These are phyloP conservation scores for Grosmannia serpens DNA, from an alignment of 2,329 filamentous ascomycete genomes.

Conservation along the genomic window DNA sequence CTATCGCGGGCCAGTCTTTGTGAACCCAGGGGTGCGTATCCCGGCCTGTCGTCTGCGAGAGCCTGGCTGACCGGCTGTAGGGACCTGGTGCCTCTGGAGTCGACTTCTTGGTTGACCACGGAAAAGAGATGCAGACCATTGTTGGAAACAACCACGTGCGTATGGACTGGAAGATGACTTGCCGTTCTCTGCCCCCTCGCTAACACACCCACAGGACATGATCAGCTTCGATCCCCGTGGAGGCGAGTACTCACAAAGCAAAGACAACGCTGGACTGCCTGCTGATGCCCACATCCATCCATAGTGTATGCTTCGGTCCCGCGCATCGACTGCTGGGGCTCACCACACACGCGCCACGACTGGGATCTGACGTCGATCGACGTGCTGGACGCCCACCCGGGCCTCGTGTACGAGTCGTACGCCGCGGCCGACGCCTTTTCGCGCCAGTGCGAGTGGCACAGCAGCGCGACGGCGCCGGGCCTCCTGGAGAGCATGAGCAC, in stretches of 20 bases:
- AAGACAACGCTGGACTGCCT: not conserved
- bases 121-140: constrained; percentile 26
- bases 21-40: constrained; percentile 24
- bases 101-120: constrained; percentile 22
- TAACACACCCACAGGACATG: constrained; percentile 27
- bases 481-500: constrained; percentile 31
- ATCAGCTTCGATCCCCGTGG: constrained; percentile 40
- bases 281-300: not conserved
- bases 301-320: constrained; percentile 38
- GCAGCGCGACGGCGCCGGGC: constrained; percentile 18
- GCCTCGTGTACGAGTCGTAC: constrained; percentile 32
- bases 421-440: constrained; percentile 29
- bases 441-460: constrained; percentile 29
- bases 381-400: constrained; percentile 33
- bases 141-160: constrained; percentile 33
- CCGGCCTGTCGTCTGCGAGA: no score
- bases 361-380: constrained; percentile 32
- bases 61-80: constrained; percentile 11
- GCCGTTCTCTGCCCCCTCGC: not conserved
- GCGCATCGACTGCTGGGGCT: constrained; percentile 38
- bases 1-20: constrained; percentile 23
- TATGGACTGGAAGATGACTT: no score
- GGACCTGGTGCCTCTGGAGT: constrained; percentile 37
- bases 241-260: constrained; percentile 14
- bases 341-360: constrained; percentile 25